Evolutionary conservation across 78 protist genomes (phyloP).

Genomic region (Dictyostelium intermedium): DNA sequence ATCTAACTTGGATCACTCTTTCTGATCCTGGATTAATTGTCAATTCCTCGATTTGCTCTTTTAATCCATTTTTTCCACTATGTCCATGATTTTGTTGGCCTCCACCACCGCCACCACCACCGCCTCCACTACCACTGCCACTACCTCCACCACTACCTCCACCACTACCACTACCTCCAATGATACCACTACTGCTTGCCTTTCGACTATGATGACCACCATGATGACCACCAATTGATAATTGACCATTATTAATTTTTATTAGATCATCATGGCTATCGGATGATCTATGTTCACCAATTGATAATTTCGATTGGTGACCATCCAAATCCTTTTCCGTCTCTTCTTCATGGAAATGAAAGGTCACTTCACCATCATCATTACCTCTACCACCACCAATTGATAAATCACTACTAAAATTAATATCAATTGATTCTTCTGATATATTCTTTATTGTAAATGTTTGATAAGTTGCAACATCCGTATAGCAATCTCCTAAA

Average conservation of each 20-base stretch:
- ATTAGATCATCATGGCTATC: background rate
- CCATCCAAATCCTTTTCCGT: background rate
- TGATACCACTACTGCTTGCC: too few species aligned
- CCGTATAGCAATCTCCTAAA: constrained; percentile 84
- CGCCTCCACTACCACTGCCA: background rate
- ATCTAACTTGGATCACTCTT: constrained; percentile 37
- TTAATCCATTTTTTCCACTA: background rate
- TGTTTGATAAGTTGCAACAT: constrained; percentile 6
- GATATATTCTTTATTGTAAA: constrained; percentile 76
- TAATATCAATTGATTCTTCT: constrained; percentile 71
- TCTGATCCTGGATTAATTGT: constrained; percentile 71
- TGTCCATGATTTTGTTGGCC: background rate
- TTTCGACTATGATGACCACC: background rate
- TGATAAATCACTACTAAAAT: constrained; percentile 24
- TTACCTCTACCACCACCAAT: background rate
- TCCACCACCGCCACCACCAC: background rate
- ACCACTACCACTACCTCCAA: background rate
- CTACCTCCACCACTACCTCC: background rate
- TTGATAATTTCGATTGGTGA: background rate
- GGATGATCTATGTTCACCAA: constrained; percentile 42
- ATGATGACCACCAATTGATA: background rate
- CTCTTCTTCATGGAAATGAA: constrained; percentile 56
- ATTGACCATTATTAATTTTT: background rate
- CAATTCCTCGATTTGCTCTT: constrained; percentile 44
- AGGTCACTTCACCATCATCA: constrained; percentile 34